These are phyloP conservation scores for Fusarium paranaense DNA, from an alignment of 2,329 filamentous ascomycete genomes.

Conservation along the genomic window DNA sequence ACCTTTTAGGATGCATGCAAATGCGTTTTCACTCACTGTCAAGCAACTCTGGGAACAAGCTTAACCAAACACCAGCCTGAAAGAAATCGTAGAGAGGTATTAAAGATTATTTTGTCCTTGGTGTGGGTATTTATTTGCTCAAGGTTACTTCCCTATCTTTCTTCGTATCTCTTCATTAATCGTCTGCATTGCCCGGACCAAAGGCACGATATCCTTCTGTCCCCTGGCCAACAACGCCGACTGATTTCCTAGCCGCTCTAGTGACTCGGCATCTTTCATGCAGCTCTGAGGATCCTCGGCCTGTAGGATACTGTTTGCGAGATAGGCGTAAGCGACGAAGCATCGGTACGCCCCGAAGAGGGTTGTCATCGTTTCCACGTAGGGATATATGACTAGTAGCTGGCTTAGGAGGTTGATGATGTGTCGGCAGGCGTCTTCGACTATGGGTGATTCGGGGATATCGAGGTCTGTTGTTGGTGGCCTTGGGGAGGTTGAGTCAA, in stretches of 20 bases:
- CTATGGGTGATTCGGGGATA: conserved; percentile 45
- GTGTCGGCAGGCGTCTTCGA: conserved; percentile 41
- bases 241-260: conserved; percentile 31
- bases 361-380: conserved; percentile 39
- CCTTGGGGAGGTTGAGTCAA: conserved; percentile 42
- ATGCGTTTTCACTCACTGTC: neutral
- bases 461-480: conserved; percentile 44
- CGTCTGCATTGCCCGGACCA: conserved; percentile 43
- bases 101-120: neutral
- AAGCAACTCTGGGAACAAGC: neutral
- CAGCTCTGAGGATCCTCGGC: conserved; percentile 24
- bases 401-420: conserved; percentile 35
- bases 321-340: conserved; percentile 44
- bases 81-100: neutral
- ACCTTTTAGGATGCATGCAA: neutral
- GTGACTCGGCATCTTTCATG: conserved; percentile 34
- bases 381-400: conserved; percentile 36
- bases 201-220: conserved; percentile 42
- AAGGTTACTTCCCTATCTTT: neutral
- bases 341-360: conserved; percentile 45
- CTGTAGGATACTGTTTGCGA: conserved; percentile 40
- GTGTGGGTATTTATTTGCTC: neutral
- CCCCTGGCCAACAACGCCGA: conserved; percentile 32
- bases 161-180: conserved; percentile 41
- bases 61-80: neutral